phyloP scores from a whole-genome alignment of 1,284 basidiomycete genomes.

The Mycosarcoma maydis region DNA sequence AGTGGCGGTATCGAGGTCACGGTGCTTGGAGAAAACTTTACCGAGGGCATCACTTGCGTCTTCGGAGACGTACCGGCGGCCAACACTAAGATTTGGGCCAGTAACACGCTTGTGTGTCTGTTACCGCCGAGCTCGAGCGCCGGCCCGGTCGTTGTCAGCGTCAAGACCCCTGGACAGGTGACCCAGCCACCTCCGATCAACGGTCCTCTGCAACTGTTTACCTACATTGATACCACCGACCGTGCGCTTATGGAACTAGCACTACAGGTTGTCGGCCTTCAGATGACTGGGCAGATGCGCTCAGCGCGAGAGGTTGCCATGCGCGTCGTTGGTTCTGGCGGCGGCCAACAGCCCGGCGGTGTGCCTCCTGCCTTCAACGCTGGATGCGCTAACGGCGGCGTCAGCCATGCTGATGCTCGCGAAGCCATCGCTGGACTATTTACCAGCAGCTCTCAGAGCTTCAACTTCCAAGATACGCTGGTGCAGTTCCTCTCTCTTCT shows the following conservation, averaged over 20 bases:
- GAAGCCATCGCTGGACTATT: slow-evolving; percentile 48
- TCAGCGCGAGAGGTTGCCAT: slow-evolving; percentile 87
- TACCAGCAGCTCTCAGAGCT: slow-evolving; percentile 67
- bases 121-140: slow-evolving; percentile 83
- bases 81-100: slow-evolving; percentile 88
- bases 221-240: slow-evolving; percentile 89
- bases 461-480: slow-evolving; percentile 77
- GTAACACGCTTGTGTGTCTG: slow-evolving; percentile 91
- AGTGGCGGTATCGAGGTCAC: slow-evolving; percentile 92
- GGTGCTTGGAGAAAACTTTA: slow-evolving; percentile 80
- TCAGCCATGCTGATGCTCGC: slow-evolving; percentile 31
- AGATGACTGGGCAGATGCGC: slow-evolving; percentile 94
- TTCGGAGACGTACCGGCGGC: slow-evolving; percentile 87
- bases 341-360: slow-evolving; percentile 41
- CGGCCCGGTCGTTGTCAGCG: slow-evolving; percentile 90
- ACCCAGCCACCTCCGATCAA: slow-evolving; percentile 64
- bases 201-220: slow-evolving; percentile 72
- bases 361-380: slow-evolving; percentile 14
- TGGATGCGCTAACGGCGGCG: slow-evolving; percentile 12
- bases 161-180: slow-evolving; percentile 65
- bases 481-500: slow-evolving; percentile 81
- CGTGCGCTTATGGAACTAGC: slow-evolving; percentile 93
- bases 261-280: slow-evolving; percentile 89
- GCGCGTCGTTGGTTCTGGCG: slow-evolving; percentile 67
- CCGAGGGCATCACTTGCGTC: slow-evolving; percentile 74